Evolutionary conservation across 2,329 filamentous ascomycete genomes (phyloP).

Genomic region (Phaeosphaeriaceae sp.): DNA sequence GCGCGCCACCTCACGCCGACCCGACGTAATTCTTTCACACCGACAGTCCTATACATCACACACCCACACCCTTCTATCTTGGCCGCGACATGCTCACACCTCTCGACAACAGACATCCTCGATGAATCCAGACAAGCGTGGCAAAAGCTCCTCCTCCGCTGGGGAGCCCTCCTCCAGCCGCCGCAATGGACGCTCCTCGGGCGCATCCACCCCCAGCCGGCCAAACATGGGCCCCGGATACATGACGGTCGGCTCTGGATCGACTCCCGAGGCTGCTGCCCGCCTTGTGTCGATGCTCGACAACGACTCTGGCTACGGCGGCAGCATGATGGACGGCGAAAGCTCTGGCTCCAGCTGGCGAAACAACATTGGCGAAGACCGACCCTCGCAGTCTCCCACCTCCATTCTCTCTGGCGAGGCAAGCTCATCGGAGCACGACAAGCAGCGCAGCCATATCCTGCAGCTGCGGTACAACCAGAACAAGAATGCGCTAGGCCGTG

Average conservation of each 20-base stretch:
- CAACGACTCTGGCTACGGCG: slow-evolving; percentile 89
- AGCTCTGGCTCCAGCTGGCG: slow-evolving; percentile 58
- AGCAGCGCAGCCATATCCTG: slow-evolving; percentile 79
- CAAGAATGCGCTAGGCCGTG: slow-evolving; percentile 81
- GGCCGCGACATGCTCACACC: slow-evolving; percentile 39
- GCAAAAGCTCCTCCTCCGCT: slow-evolving; percentile 27
- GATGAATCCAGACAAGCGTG: slow-evolving; percentile 40
- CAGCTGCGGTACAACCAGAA: slow-evolving; percentile 97
- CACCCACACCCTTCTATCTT: slow-evolving; percentile 6
- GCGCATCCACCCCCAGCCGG: slow-evolving; percentile 28
- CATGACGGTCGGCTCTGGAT: slow-evolving; percentile 87
- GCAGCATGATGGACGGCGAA: slow-evolving; percentile 72
- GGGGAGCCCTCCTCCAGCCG: slow-evolving; percentile 36
- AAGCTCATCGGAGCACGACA: slow-evolving; percentile 66
- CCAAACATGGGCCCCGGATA: slow-evolving; percentile 65
- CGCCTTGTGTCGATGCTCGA: slow-evolving; percentile 83
- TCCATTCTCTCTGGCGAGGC: slow-evolving; percentile 58
- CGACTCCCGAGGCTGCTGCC: slow-evolving; percentile 80
- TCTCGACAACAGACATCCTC: slow-evolving; percentile 18
- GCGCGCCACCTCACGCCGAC: slow-evolving; percentile 3
- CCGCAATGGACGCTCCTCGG: slow-evolving; percentile 32
- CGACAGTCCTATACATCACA: not conserved
- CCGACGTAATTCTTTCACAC: slow-evolving; percentile 5
- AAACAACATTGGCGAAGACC: slow-evolving; percentile 64
- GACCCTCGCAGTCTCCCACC: slow-evolving; percentile 64